Evolutionary conservation across 2,329 filamentous ascomycete genomes (phyloP), one percentile per base, ranked within the genome.

Genomic region (Phaeosphaeria sp.): DNA sequence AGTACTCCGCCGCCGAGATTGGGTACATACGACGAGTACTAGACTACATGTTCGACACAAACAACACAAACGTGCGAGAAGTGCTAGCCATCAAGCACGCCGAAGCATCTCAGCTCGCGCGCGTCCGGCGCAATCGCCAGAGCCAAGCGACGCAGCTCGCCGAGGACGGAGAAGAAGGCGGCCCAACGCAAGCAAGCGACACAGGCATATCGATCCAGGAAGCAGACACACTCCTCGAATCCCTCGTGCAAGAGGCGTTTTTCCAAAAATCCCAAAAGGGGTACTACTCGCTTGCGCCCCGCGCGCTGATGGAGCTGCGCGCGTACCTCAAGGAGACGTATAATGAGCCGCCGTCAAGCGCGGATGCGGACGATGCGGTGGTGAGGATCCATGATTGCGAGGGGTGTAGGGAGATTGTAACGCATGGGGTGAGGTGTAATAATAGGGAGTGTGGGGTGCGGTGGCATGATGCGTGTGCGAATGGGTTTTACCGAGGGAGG

Each of bases 371-470:
- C 0, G 79, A 78, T 1, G 76, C 72, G 0, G 57, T 57, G 11
- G 61, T 92, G 72, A 87, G 88, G 61, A 91, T 99, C 74, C 96
- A 95, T 79, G 87, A 89, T 61, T 99, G 95, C 74, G 86, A 90
- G 71, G 93, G 91, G 0, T 99, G 95, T 77, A 91, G 88, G 75
- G 93, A 97, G 64, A 90, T 98, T 60, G 87, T 98, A 42, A 99
- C 94, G 0, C 81, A 90, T 63, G 85, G 74, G 1, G 54, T 73
- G 3, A 56, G 74, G 40, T 76, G 74, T 44, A 64, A 66, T 18
- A 65, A 74, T 17, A 53, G 58, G 45, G 66, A 69, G 18, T 76
- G 74, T 49, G 67, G 66, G 1, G 65, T 71, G 36, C 45, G 74
- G 20, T 74, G 69, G 67, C 76, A 78, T 58, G 70, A 77, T 56